Evolutionary conservation across 1,284 basidiomycete species (phyloP).

Genomic region (Moniliella sp.): DNA sequence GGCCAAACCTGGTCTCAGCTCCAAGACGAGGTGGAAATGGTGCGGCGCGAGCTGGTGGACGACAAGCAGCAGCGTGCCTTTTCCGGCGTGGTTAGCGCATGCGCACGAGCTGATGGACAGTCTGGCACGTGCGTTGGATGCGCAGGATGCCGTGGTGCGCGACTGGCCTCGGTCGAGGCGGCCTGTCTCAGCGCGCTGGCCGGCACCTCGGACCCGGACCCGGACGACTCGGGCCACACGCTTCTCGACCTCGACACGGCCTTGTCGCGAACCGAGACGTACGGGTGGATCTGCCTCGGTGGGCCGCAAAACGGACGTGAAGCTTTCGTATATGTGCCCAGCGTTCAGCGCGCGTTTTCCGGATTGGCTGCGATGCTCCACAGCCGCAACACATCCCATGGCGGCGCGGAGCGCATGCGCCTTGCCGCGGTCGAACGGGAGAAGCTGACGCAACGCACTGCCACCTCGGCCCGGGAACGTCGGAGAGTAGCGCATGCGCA

Average conservation of each 20-base stretch:
- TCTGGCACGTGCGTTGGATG: constrained; percentile 65
- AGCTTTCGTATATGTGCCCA: constrained; percentile 62
- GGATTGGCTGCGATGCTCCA: constrained; percentile 77
- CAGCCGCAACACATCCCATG: constrained; percentile 76
- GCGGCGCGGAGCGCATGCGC: no score
- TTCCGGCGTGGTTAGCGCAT: constrained; percentile 66
- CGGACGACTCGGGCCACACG: background rate
- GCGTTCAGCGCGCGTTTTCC: constrained; percentile 69
- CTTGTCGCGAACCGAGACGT: no score
- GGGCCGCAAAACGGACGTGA: constrained; percentile 13
- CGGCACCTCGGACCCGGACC: background rate
- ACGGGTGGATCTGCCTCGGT: constrained; percentile 10
- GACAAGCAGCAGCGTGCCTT: constrained; percentile 91
- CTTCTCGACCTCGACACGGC: no score
- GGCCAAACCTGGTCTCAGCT: no score
- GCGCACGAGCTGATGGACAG: constrained; percentile 90
- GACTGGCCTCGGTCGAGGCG: no score
- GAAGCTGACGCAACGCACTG: no score
- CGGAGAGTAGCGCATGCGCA: no score
- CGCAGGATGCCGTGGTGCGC: constrained; percentile 46
- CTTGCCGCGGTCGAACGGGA: no score
- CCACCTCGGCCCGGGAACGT: no score
- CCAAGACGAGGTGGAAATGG: constrained; percentile 56
- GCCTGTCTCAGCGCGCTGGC: no score
- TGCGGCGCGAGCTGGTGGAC: constrained; percentile 74